Conservation (phyloP, 306 rosid species). For the Parietaria judaica region DNA sequence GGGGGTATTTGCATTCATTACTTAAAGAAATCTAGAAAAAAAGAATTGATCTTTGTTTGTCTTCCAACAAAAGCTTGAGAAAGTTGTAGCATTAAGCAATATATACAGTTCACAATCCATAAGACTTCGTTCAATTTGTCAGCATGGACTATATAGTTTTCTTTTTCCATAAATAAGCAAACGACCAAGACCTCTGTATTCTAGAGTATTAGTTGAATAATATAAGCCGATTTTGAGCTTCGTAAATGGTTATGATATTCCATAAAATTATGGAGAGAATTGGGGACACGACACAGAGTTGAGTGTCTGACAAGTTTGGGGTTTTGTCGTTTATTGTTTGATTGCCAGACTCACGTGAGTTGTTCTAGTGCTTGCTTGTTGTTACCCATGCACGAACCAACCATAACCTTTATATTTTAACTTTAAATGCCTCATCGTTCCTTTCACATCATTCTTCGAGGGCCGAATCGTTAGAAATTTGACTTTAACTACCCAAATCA, state of each 20-base stretch:
- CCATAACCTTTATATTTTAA: no score
- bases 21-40: neutral
- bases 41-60: neutral
- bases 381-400: no score
- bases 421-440: no score
- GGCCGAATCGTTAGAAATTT: no score
- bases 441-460: no score
- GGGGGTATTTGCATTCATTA: no score
- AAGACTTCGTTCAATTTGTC: constrained; percentile 3
- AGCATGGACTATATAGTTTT: neutral
- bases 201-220: no score
- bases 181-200: no score
- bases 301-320: neutral
- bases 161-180: no score
- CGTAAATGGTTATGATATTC: no score
- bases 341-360: constrained; percentile 8
- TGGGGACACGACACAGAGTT: constrained; percentile 2
- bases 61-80: neutral
- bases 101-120: neutral
- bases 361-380: no score
- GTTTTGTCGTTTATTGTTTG: constrained; percentile 1
- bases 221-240: neutral
- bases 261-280: neutral
- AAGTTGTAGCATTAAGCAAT: neutral
- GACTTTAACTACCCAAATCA: no score